phyloP scores from a whole-genome alignment of 2,329 filamentous ascomycete genomes.

The Ceratocystiopsis minuta region DNA sequence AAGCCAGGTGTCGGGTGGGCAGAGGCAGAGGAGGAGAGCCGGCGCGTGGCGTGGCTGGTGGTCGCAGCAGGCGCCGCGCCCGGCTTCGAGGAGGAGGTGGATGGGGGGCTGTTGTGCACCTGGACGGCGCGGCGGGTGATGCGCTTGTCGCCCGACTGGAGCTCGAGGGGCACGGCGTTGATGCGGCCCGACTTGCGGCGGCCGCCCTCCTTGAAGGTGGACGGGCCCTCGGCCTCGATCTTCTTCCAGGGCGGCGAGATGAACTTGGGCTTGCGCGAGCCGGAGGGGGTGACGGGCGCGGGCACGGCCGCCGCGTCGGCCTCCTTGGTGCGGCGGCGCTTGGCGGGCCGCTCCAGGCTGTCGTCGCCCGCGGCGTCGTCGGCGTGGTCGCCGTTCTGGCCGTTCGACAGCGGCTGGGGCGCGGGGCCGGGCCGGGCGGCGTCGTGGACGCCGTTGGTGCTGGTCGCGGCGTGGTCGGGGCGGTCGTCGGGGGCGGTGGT shows the following conservation, averaged over 20 bases:
- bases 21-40: not conserved
- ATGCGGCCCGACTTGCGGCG: conserved; percentile 48
- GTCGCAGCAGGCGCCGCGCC: too few species aligned
- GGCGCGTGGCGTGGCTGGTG: conserved; percentile 13
- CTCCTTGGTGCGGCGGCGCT: conserved; percentile 42
- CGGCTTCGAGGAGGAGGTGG: conserved; percentile 5
- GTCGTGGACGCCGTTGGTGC: not conserved
- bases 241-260: conserved; percentile 90
- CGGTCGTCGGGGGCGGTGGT: not conserved
- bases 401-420: conserved; percentile 7
- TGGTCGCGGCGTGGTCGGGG: not conserved
- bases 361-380: conserved; percentile 11
- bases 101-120: conserved; percentile 17
- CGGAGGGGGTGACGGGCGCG: conserved; percentile 11
- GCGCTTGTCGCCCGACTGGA: conserved; percentile 32
- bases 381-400: conserved; percentile 9
- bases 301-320: conserved; percentile 16
- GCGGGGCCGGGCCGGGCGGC: not conserved
- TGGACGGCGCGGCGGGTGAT: conserved; percentile 29
- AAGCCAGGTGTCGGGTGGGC: too few species aligned
- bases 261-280: conserved; percentile 26
- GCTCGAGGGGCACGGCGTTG: conserved; percentile 36
- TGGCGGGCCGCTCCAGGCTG: conserved; percentile 32
- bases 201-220: conserved; percentile 62
- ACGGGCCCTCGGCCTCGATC: conserved; percentile 67